A percentile compares a stretch with the other conserved stretches of the same genome.
Conservation (phyloP, 495 filamentous ascomycete species). For the Geoglossum glabrum region DNA sequence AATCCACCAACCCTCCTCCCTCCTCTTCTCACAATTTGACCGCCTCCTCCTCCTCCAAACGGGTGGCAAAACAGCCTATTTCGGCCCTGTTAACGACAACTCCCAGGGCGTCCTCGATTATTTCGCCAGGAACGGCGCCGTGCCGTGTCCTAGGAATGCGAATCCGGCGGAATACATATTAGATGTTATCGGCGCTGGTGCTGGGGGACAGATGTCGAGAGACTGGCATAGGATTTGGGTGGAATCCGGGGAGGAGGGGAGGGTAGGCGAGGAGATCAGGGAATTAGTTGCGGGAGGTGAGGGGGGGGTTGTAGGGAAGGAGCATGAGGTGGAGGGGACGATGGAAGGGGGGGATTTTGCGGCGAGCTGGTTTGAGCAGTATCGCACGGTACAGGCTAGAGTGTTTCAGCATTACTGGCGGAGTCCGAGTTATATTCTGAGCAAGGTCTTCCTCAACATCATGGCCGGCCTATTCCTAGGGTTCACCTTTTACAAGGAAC, state of each 20-base stretch:
- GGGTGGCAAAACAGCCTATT: constrained; percentile 76
- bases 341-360: too few relatives aligned
- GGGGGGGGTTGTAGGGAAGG: too few relatives aligned
- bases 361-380: too few relatives aligned
- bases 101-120: constrained; percentile 52
- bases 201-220: too few relatives aligned
- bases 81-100: constrained; percentile 71
- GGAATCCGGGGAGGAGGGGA: too few relatives aligned
- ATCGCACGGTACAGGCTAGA: too few relatives aligned
- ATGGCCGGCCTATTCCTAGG: constrained; percentile 42
- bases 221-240: too few relatives aligned
- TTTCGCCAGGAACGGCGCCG: constrained; percentile 63
- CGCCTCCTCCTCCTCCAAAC: constrained; percentile 62
- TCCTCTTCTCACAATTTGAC: constrained; percentile 84
- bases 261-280: too few relatives aligned
- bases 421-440: constrained; percentile 33
- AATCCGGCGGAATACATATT: constrained; percentile 96
- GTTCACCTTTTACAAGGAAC: constrained; percentile 44
- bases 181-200: constrained; percentile 76
- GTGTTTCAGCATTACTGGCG: constrained; percentile 39
- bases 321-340: too few relatives aligned
- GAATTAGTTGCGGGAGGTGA: too few relatives aligned
- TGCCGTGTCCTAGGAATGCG: constrained; percentile 50
- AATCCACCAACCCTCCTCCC: constrained; percentile 82
- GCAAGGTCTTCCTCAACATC: constrained; percentile 42